Evolutionary conservation across 1,284 basidiomycete species (phyloP).

Genomic region (Rhodotorula glutinis): DNA sequence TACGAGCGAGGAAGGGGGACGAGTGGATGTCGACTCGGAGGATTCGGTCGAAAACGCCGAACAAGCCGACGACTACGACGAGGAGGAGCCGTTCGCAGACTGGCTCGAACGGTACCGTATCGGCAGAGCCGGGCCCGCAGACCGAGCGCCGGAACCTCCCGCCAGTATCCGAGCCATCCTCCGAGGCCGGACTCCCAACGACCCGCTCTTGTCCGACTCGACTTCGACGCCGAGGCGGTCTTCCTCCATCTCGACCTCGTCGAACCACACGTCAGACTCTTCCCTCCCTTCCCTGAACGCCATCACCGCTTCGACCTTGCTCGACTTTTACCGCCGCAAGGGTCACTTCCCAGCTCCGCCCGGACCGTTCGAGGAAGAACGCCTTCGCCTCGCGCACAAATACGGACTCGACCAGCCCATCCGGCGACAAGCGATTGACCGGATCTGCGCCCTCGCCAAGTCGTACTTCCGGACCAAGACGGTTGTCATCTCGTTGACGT

Average conservation of each 20-base stretch:
- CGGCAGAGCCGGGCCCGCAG: not conserved
- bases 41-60: no score
- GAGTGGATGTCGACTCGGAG: no score
- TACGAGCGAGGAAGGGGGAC: no score
- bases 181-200: not conserved
- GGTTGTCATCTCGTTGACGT: slow-evolving; percentile 19
- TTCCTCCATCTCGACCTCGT: not conserved
- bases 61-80: not conserved
- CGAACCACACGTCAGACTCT: not conserved
- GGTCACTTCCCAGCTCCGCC: slow-evolving; percentile 22
- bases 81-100: slow-evolving; percentile 9
- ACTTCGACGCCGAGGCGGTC: not conserved
- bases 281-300: slow-evolving; percentile 15
- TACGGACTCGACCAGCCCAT: slow-evolving; percentile 27
- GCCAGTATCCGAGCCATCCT: slow-evolving; percentile 20
- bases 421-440: slow-evolving; percentile 24
- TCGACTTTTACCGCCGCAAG: slow-evolving; percentile 18
- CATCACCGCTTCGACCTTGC: slow-evolving; percentile 8
- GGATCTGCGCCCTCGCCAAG: slow-evolving; percentile 30
- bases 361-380: slow-evolving; percentile 21
- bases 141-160: slow-evolving; percentile 12
- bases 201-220: not conserved
- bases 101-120: slow-evolving; percentile 21
- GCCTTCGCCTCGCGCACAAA: slow-evolving; percentile 21
- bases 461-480: slow-evolving; percentile 24